Conservation (phyloP, 2,329 filamentous ascomycete species). For the Xenosphaeropsis pyriputrescens region DNA sequence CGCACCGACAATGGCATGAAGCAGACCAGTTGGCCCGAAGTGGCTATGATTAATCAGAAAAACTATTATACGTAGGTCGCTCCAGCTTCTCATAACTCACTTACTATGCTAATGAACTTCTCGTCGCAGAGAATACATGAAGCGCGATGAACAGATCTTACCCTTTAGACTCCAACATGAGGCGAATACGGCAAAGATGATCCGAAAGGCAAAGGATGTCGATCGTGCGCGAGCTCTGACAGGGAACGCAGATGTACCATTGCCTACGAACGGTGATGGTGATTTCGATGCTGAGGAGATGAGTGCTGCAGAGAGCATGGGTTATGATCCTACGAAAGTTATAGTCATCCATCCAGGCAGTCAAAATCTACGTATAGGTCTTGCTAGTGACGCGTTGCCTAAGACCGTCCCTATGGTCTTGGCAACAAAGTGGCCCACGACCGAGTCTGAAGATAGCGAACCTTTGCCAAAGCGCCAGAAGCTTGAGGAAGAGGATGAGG, state of each 20-base stretch:
- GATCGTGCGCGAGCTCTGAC: constrained; percentile 72
- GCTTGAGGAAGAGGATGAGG: constrained; percentile 19
- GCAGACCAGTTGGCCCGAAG: constrained; percentile 83
- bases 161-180: constrained; percentile 80
- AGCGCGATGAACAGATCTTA: constrained; percentile 91
- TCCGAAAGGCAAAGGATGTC: constrained; percentile 74
- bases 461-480: constrained; percentile 62
- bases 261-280: constrained; percentile 40
- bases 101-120: background rate
- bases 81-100: background rate
- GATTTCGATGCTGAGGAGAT: constrained; percentile 30
- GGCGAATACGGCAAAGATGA: constrained; percentile 68
- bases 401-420: constrained; percentile 91
- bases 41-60: constrained; percentile 94
- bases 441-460: constrained; percentile 72
- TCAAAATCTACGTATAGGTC: constrained; percentile 85
- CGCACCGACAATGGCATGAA: constrained; percentile 98
- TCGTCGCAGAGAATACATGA: constrained; percentile 72
- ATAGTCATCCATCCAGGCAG: constrained; percentile 93
- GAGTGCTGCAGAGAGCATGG: constrained; percentile 38
- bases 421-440: constrained; percentile 61
- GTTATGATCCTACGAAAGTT: constrained; percentile 69
- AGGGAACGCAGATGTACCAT: constrained; percentile 49
- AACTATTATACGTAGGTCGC: constrained; percentile 86
- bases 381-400: constrained; percentile 89